Conservation (phyloP, 768 basidiomycete genomes). For the Termitomyces titanicus region DNA sequence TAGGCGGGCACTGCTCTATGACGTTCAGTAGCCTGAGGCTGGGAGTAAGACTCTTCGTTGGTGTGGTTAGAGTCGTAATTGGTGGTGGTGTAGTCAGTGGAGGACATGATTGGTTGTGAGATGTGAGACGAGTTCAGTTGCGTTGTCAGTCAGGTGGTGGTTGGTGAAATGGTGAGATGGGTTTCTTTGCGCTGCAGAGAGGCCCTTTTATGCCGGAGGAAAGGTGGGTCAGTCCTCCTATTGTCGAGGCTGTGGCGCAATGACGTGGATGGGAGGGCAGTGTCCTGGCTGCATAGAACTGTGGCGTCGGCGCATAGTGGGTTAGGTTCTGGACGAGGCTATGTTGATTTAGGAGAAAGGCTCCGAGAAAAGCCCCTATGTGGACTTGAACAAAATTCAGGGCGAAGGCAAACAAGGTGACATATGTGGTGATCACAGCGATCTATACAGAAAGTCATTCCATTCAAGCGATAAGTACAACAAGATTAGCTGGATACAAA, state of each 20-base stretch:
- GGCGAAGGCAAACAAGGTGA: background rate
- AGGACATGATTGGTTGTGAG: background rate
- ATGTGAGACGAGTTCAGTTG: background rate
- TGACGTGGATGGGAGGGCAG: background rate
- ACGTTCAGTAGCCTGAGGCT: background rate
- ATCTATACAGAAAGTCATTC: background rate
- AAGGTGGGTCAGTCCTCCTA: constrained; percentile 6
- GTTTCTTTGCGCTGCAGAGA: background rate
- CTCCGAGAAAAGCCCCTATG: background rate
- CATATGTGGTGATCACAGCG: too few relatives aligned
- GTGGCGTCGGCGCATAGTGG: background rate
- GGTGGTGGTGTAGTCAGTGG: background rate
- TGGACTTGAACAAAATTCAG: background rate
- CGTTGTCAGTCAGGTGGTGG: background rate
- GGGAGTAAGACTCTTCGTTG: background rate
- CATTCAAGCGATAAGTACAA: background rate
- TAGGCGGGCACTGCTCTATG: background rate
- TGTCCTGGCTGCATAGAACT: background rate
- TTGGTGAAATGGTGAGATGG: background rate
- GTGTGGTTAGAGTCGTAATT: background rate
- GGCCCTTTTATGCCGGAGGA: constrained; percentile 4
- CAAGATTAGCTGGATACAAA: background rate
- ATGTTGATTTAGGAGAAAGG: background rate
- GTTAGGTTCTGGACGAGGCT: background rate
- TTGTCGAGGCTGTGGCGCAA: constrained; percentile 6